phyloP scores from a whole-genome alignment of 1,139 yeast species.

The Debaryomyces singareniensis region DNA sequence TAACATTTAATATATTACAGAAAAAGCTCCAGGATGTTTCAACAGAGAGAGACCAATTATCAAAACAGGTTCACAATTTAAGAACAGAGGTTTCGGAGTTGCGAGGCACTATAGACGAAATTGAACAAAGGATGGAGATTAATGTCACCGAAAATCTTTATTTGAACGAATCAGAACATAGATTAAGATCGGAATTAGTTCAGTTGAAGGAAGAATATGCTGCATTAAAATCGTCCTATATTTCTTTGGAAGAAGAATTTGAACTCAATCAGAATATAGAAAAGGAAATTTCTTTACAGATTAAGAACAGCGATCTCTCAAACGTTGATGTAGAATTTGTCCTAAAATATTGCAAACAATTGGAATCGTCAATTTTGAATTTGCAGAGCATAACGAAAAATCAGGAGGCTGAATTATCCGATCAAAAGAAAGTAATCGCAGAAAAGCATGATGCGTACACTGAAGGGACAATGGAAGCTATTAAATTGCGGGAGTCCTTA shows the following conservation, averaged over 20 bases:
- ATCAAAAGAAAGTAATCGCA: slow-evolving; percentile 7
- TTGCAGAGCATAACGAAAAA: slow-evolving; percentile 29
- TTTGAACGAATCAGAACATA: slow-evolving; percentile 35
- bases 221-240: slow-evolving; percentile 33
- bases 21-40: slow-evolving; percentile 26
- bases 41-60: slow-evolving; percentile 20
- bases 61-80: slow-evolving; percentile 12
- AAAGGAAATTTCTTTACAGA: slow-evolving; percentile 21
- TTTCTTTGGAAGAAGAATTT: slow-evolving; percentile 40
- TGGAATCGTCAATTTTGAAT: slow-evolving; percentile 34
- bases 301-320: slow-evolving; percentile 11
- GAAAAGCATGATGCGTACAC: slow-evolving; percentile 21
- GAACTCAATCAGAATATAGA: slow-evolving; percentile 37
- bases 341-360: slow-evolving; percentile 22
- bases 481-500: slow-evolving; percentile 21
- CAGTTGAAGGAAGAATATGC: slow-evolving; percentile 30
- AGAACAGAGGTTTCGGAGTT: slow-evolving; percentile 10
- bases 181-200: slow-evolving; percentile 22
- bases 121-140: slow-evolving; percentile 44
- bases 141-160: slow-evolving; percentile 49
- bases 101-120: slow-evolving; percentile 2
- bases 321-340: slow-evolving; percentile 13
- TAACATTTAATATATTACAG: slow-evolving; percentile 38
- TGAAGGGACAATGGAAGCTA: slow-evolving; percentile 9
- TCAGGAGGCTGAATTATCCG: slow-evolving; percentile 12